Evolutionary conservation across 495 filamentous ascomycete species (phyloP), one percentile per base, ranked within the genome.

Genomic region (Pseudevernia furfuracea): DNA sequence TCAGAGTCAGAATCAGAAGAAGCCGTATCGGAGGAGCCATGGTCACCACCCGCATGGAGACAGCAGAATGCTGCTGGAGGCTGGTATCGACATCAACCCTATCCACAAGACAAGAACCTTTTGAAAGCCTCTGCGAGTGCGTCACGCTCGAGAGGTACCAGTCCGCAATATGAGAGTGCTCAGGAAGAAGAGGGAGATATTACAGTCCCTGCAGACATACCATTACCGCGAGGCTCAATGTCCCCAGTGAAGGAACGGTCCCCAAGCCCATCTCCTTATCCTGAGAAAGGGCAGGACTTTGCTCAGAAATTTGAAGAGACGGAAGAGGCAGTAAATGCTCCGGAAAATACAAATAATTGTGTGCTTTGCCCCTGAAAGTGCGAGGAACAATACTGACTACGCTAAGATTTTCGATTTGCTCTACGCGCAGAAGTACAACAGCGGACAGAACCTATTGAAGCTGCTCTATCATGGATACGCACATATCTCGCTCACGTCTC

Each of bases 381-480:
- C 57, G 28, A 28, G 4, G 17, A 12, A 44, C 14, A 25, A 19
- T 63, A 66, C 70, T 71, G 41, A 71, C 52, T 46, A n/a, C 34
- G 43, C 25, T 34, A 73, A 95, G 91, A 92, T 75, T 87, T 96
- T 66, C 89, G 92, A 65, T 92, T 96, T 70, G 86, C 89, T 41
- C 78, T 93, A 52, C 82, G 89, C 64, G 89, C 91, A 66, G 92
- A 96, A 77, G 89, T 95, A 28, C 88, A 91, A 68, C 91, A 96
- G 70, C 83, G 89, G 38, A 88, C 87, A 58, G 90, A 95, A 72
- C 89, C 90, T 37, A 87, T 96, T 66, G 89, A 92, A 68, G 84
- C 86, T 32, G 80, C 83, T n/a, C 79, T 90, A 64, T 79, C 74
- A 63, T 88, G 85, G 66, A 41, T 92, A 61, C 85, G 83, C 59